Evolutionary conservation across 2,329 filamentous ascomycete species (phyloP).

Genomic region (Stagonosporopsis tanaceti): DNA sequence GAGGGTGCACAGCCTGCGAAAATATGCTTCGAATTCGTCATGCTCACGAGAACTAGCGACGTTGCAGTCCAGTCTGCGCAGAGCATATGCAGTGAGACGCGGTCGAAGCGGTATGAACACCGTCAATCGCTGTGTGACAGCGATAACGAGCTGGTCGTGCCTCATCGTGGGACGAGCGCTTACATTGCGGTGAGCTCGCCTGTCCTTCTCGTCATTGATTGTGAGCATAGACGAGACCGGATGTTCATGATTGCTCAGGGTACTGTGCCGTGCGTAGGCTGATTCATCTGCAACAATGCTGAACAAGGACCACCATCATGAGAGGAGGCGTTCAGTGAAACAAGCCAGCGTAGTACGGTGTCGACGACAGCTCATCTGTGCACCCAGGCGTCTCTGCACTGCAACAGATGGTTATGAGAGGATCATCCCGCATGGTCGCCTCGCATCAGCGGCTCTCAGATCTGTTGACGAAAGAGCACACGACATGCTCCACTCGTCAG

Average conservation of each 20-base stretch:
- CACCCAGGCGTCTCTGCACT: slow-evolving; percentile 6
- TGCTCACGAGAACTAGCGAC: slow-evolving; percentile 16
- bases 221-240: slow-evolving; percentile 3
- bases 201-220: neutral
- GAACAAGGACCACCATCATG: slow-evolving; percentile 23
- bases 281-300: slow-evolving; percentile 15
- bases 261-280: slow-evolving; percentile 23
- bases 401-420: neutral
- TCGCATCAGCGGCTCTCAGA: slow-evolving; percentile 5
- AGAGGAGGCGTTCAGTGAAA: slow-evolving; percentile 11
- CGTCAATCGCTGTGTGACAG: slow-evolving; percentile 26
- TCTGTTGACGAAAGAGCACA: slow-evolving; percentile 1
- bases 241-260: slow-evolving; percentile 14
- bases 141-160: slow-evolving; percentile 5
- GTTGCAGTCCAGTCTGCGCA: slow-evolving; percentile 21
- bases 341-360: slow-evolving; percentile 3
- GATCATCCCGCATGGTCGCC: neutral
- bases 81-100: slow-evolving; percentile 18
- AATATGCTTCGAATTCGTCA: slow-evolving; percentile 14
- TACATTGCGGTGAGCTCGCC: slow-evolving; percentile 20
- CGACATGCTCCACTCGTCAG: slow-evolving; percentile 7
- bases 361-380: slow-evolving; percentile 12
- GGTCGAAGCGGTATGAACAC: slow-evolving; percentile 14
- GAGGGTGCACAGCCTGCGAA: slow-evolving; percentile 19
- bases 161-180: slow-evolving; percentile 18